Conservation (phyloP, 2,329 filamentous ascomycete genomes). For the Talaromyces sp. region DNA sequence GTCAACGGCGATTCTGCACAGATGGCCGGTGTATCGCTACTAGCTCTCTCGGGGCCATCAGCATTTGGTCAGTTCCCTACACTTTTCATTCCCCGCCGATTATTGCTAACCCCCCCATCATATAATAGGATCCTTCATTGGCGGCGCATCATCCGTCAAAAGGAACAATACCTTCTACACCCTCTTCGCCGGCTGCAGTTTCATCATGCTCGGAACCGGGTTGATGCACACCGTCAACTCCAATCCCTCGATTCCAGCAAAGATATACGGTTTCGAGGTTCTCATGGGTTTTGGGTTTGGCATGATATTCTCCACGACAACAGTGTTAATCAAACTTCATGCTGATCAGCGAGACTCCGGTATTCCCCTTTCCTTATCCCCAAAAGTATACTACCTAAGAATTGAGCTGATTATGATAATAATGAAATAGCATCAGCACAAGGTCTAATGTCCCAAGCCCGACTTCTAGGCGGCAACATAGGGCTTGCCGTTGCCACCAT, state of each 20-base stretch:
- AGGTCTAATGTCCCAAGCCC: constrained; percentile 3
- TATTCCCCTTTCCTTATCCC: not conserved
- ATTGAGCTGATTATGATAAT: too few species aligned
- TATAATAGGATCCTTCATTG: not conserved
- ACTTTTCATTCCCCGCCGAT: too few species aligned
- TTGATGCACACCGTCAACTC: not conserved
- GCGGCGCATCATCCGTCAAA: not conserved
- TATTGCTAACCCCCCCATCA: not conserved
- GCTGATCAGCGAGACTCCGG: not conserved
- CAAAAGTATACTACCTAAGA: too few species aligned
- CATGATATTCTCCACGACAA: not conserved
- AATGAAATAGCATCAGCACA: constrained; percentile 9
- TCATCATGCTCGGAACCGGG: not conserved
- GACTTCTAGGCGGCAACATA: constrained; percentile 1
- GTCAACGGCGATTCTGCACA: not conserved
- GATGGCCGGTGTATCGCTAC: not conserved
- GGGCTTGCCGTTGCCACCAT: constrained; percentile 3
- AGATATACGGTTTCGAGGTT: not conserved
- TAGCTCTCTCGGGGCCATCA: not conserved
- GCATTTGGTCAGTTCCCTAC: not conserved
- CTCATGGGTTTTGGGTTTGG: not conserved
- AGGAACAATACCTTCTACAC: not conserved
- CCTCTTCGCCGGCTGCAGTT: not conserved
- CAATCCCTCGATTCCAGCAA: not conserved
- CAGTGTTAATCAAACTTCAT: not conserved